phyloP scores from a whole-genome alignment of 768 basidiomycete species.

The Termitomyces sp. region DNA sequence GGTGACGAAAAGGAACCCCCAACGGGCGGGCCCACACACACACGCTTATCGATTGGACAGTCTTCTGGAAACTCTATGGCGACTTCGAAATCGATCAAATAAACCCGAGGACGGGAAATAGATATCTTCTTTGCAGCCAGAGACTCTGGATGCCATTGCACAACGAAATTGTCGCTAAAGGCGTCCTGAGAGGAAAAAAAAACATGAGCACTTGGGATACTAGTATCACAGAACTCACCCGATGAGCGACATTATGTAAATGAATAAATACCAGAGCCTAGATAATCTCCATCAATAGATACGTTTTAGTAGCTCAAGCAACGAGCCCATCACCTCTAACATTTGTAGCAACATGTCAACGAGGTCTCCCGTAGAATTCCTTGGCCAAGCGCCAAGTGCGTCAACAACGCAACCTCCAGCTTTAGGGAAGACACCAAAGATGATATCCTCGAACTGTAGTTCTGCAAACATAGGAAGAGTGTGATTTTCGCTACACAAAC shows the following conservation, averaged over 20 bases:
- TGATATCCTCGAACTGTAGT: slow-evolving; percentile 22
- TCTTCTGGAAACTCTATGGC: slow-evolving; percentile 23
- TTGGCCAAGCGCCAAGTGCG: slow-evolving; percentile 18
- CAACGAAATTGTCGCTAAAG: slow-evolving; percentile 26
- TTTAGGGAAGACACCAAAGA: slow-evolving; percentile 23
- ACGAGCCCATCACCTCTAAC: background rate
- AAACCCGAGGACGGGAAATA: background rate
- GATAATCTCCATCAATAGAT: background rate
- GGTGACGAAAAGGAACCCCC: slow-evolving; percentile 14
- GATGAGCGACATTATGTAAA: background rate
- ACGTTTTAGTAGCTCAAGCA: background rate
- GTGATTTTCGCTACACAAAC: slow-evolving; percentile 19
- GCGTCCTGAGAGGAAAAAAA: slow-evolving; percentile 18
- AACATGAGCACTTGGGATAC: background rate
- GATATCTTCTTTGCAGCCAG: slow-evolving; percentile 4
- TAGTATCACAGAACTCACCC: background rate
- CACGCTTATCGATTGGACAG: slow-evolving; percentile 10
- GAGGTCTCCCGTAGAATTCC: slow-evolving; percentile 26
- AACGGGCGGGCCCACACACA: slow-evolving; percentile 15
- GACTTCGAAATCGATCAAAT: slow-evolving; percentile 27
- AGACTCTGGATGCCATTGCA: slow-evolving; percentile 29
- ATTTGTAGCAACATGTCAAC: slow-evolving; percentile 26
- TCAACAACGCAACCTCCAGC: slow-evolving; percentile 9
- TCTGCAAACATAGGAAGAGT: slow-evolving; percentile 22
- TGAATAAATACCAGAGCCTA: background rate